These are phyloP conservation scores for Lachnum nothofagi DNA, from an alignment of 2,329 filamentous ascomycete genomes.

Conservation along the genomic window DNA sequence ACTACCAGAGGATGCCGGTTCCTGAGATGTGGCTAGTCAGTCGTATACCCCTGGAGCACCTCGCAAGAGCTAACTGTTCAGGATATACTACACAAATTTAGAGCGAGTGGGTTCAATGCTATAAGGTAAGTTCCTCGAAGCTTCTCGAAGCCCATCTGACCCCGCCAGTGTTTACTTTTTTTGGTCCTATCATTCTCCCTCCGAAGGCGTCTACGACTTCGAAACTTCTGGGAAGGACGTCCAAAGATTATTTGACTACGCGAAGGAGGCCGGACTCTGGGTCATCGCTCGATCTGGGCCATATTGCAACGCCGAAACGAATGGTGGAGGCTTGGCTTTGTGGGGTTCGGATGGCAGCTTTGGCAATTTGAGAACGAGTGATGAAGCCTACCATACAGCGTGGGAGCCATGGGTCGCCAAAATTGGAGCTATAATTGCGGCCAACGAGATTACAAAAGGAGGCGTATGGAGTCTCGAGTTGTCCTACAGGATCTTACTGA, in stretches of 20 bases:
- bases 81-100: conserved; percentile 51
- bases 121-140: conserved; percentile 33
- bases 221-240: conserved; percentile 46
- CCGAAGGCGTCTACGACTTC: conserved; percentile 45
- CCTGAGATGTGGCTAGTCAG: conserved; percentile 45
- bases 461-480: conserved; percentile 29
- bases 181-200: conserved; percentile 45
- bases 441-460: conserved; percentile 46
- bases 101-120: conserved; percentile 49
- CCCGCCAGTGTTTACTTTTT: conserved; percentile 41
- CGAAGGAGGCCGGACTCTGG: conserved; percentile 48
- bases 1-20: conserved; percentile 49
- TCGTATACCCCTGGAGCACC: background rate
- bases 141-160: conserved; percentile 5
- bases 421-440: conserved; percentile 44
- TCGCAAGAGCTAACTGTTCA: conserved; percentile 16
- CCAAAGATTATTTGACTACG: conserved; percentile 46
- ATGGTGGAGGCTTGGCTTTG: conserved; percentile 41
- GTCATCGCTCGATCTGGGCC: conserved; percentile 47
- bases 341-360: conserved; percentile 45
- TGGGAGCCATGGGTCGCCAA: conserved; percentile 45
- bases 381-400: conserved; percentile 39
- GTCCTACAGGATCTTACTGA: conserved; percentile 2
- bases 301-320: conserved; percentile 49
- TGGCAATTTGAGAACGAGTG: conserved; percentile 40